Evolutionary conservation across 805 yeast species (phyloP), one percentile per base, ranked within the genome.

Genomic region (Cyberlindnera xylosilytica): DNA sequence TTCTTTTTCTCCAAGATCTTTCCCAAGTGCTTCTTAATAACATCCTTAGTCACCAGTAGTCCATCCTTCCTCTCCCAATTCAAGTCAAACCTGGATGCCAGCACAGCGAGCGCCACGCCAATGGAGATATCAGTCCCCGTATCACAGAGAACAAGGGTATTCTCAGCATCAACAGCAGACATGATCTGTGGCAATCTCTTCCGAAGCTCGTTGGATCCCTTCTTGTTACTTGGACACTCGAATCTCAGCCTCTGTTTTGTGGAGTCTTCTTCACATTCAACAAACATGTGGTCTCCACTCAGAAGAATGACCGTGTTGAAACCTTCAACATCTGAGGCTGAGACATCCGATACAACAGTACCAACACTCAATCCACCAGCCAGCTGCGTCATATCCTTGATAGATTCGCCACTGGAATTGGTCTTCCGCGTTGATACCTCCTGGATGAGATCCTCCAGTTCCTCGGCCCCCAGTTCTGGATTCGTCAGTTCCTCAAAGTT

Each of bases 101-200:
- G 61, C 2, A 79, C 53, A 13, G 75, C 65, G 3, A 87, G 60
- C 0, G 76, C 68, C 0, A 83, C 71, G 0, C 85, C 87, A 2
- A 78, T 71, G 1, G 89, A 74, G 32, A 87, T 56, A 55, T 88
- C 96, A 4, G 70, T 66, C 0, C 87, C 90, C 0, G 75, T 63
- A 19, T 79, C 83, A 53, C 91, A 83, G 2, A 81, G 56, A 0
- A 88, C 57, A 18, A 80, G 17, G 18, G 38, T 6, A 10, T 22
- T 22, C 19, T 36, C 35, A 31, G n/a, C 4, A 2, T 60, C 51
- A 13, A 62, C 31, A 29, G 42, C 11, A 4, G 61, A 49, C 10
- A 74, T 46, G 6, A 87, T 63, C 2, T 54, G 47, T 0, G 79
- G 75, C 1, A 87, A 60, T 7, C 62, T 40, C 0, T 52, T 57